Evolutionary conservation across 345 rosid genomes (phyloP).

Genomic region (Turnera subulata): DNA sequence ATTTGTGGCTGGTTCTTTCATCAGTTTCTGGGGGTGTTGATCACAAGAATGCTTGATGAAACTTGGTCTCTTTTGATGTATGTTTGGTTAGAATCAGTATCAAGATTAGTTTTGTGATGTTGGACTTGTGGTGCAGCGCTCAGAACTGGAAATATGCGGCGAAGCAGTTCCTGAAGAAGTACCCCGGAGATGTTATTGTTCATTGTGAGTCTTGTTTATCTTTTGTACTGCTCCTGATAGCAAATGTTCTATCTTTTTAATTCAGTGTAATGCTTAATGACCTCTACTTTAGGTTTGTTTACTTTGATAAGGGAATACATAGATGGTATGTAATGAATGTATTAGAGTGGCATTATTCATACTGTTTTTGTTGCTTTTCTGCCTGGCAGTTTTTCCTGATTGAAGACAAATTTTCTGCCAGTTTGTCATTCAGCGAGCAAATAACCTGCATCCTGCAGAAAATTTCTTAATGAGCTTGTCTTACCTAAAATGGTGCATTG

Average conservation of each 20-base stretch:
- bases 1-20: too few relatives aligned
- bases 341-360: too few relatives aligned
- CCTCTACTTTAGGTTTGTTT: too few relatives aligned
- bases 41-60: not conserved
- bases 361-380: too few relatives aligned
- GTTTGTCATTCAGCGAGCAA: too few relatives aligned
- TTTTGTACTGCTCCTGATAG: not conserved
- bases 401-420: too few relatives aligned
- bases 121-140: conserved; percentile 37
- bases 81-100: not conserved
- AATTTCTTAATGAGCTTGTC: too few relatives aligned
- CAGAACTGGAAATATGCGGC: conserved; percentile 75
- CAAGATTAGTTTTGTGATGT: not conserved
- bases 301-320: too few relatives aligned
- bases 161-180: conserved; percentile 53
- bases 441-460: too few relatives aligned
- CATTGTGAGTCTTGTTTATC: conserved; percentile 49
- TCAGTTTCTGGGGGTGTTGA: not conserved
- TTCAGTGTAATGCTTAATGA: not conserved
- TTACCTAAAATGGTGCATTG: too few relatives aligned
- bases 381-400: too few relatives aligned
- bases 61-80: not conserved
- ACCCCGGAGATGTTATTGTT: conserved; percentile 55
- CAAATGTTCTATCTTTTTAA: not conserved
- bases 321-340: too few relatives aligned